phyloP scores from a whole-genome alignment of 805 yeast genomes.

The Blastobotrys muscicola region DNA sequence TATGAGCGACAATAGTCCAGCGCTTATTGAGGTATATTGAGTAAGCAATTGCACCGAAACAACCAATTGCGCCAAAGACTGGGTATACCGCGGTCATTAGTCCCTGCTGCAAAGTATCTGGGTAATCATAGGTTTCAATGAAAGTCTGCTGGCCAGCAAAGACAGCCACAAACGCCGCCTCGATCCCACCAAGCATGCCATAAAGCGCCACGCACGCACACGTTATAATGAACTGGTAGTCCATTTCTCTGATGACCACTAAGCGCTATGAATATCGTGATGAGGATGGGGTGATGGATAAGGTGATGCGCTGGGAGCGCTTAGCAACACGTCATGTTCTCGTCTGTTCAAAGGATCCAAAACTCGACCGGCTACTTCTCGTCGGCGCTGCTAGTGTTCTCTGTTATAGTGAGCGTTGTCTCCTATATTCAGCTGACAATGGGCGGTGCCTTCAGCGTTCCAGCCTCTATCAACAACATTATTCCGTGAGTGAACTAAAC shows the following conservation, averaged over 20 bases:
- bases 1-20: not conserved
- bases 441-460: conserved; percentile 19
- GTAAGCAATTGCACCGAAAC: not conserved
- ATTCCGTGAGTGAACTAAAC: conserved; percentile 6
- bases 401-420: conserved; percentile 22
- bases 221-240: not conserved
- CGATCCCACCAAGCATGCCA: conserved; percentile 1
- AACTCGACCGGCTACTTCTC: conserved; percentile 26
- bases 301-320: no score
- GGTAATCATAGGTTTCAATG: not conserved
- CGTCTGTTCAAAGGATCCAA: conserved; percentile 21
- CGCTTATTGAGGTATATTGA: not conserved
- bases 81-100: conserved; percentile 1
- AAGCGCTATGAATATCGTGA: no score
- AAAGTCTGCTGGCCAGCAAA: not conserved
- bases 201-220: not conserved
- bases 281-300: no score
- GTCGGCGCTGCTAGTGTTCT: conserved; percentile 22
- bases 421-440: conserved; percentile 20
- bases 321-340: conserved; percentile 2
- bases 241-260: no score
- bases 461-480: conserved; percentile 10
- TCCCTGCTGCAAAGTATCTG: not conserved
- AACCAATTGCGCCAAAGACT: not conserved
- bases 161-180: not conserved